Evolutionary conservation across 345 rosid genomes (phyloP).

Genomic region (Capsella bursapastoris): DNA sequence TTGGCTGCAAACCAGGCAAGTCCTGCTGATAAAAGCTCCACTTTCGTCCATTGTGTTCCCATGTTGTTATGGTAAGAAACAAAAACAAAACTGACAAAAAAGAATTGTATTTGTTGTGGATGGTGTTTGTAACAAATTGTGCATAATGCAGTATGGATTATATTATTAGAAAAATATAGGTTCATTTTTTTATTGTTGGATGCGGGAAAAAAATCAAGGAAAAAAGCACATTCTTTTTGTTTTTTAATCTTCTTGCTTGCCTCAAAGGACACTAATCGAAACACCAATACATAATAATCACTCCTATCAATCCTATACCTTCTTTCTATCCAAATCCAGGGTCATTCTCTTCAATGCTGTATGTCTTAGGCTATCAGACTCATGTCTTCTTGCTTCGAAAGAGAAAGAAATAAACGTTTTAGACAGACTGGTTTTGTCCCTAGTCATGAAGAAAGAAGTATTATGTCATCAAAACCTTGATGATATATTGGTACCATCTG

Average conservation of each 20-base stretch:
- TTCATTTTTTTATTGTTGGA: constrained; percentile 13
- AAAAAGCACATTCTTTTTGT: constrained; percentile 12
- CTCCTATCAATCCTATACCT: constrained; percentile 31
- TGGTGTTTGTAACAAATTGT: constrained; percentile 34
- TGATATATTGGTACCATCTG: constrained; percentile 12
- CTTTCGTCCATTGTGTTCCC: constrained; percentile 9
- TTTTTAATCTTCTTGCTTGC: constrained; percentile 34
- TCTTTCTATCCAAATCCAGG: constrained; percentile 5
- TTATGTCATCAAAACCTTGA: constrained; percentile 28
- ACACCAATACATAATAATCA: constrained; percentile 36
- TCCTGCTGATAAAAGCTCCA: constrained; percentile 42
- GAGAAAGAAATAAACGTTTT: background rate
- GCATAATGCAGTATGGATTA: constrained; percentile 33
- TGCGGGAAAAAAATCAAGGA: background rate
- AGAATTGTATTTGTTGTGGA: constrained; percentile 28
- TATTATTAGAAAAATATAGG: constrained; percentile 16
- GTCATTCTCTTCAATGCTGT: background rate
- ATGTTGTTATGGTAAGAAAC: constrained; percentile 31
- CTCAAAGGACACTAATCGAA: constrained; percentile 15
- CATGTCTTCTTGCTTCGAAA: constrained; percentile 8
- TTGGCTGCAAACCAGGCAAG: constrained; percentile 48
- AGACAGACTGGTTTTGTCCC: constrained; percentile 19
- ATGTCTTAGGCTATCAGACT: background rate
- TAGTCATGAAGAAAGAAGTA: constrained; percentile 16
- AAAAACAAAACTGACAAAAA: background rate